Evolutionary conservation across 2,329 filamentous ascomycete species (phyloP), one percentile per base, ranked within the genome.

Genomic region (Xylariaceae sp.): DNA sequence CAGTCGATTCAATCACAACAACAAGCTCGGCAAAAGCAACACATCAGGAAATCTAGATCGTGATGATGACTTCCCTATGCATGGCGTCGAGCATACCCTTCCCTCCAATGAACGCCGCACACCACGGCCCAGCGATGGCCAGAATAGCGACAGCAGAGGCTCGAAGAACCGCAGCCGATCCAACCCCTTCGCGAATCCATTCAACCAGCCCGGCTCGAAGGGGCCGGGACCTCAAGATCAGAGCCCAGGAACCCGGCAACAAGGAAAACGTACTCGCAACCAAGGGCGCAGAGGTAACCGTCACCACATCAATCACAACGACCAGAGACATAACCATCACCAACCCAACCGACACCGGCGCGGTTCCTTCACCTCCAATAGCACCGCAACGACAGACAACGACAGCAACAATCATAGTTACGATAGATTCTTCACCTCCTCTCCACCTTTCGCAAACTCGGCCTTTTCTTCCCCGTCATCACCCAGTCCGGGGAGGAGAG

Each of bases 21-120:
- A 43, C 18, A 60, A 50, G n/a, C n/a, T n/a, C 32, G 48, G 24
- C 27, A 26, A 30, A 9, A 18, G 9, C 18, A 16, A 13, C n/a
- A 24, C 18, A 13, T 4, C 6, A 16, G 24, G 46, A n/a, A 24
- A 33, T 2, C 42, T 47, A 4, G 54, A 57, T 7, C 39, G 47
- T 49, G 64, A 66, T 33, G 58, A 62, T 40, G 64, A 67, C 42
- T 50, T 60, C 36, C 41, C 30, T 29, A 67, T 67, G 64, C 50
- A 49, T 21, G 62, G 57, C 26, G 43, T 42, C 21, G 50, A 58
- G 15, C 26, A 53, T 6, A 21, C 26, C 8, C 9, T 37, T 5
- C 9, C 37, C 39, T 35, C 36, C 10, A 37, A 6, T 30, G 29
- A 9, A 1, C 30, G 23, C 4, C 49, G 49, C 15, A 36, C 40